Percentiles rank a stretch among this genome's conserved stretches.
phyloP scores from a whole-genome alignment of 2,329 filamentous ascomycete genomes.

The Phaeosphaeriaceae sp. region DNA sequence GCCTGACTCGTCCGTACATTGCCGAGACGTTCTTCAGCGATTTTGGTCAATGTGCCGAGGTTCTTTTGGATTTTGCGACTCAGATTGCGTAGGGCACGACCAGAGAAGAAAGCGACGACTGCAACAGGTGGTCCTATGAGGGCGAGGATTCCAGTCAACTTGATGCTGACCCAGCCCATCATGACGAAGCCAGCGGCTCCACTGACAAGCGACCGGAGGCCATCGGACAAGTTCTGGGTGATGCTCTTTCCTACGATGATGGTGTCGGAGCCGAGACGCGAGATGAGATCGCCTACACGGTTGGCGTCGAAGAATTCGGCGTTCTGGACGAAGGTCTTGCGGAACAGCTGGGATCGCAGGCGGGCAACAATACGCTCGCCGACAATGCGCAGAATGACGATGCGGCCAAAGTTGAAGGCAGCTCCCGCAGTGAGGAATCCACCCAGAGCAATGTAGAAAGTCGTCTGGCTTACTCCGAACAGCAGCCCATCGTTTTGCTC shows the following conservation, averaged over 20 bases:
- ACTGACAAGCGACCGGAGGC: conserved; percentile 88
- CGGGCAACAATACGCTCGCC: conserved; percentile 93
- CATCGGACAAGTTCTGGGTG: conserved; percentile 96
- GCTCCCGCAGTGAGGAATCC: conserved; percentile 81
- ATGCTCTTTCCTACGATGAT: conserved; percentile 99
- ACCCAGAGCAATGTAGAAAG: conserved; percentile 85
- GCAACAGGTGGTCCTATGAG: conserved; percentile 92
- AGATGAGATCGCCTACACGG: conserved; percentile 93
- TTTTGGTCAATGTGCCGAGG: conserved; percentile 90
- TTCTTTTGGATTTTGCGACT: conserved; percentile 95
- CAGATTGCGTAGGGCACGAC: conserved; percentile 84
- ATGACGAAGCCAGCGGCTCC: conserved; percentile 87
- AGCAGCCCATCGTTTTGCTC: conserved; percentile 69
- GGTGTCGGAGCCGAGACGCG: conserved; percentile 91
- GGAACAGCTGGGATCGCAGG: conserved; percentile 86
- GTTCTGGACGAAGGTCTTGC: conserved; percentile 93
- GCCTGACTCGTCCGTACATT: conserved; percentile 97
- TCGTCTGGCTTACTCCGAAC: conserved; percentile 82
- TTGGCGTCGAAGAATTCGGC: conserved; percentile 99
- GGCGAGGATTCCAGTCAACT: conserved; percentile 84
- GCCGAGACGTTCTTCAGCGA: conserved; percentile 95
- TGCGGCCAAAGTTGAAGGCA: conserved; percentile 89
- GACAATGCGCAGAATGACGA: conserved; percentile 90
- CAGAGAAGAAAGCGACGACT: conserved; percentile 89
- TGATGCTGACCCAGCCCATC: conserved; percentile 95